Evolutionary conservation across 805 yeast genomes (phyloP).

Genomic region (Myxozyma neglecta): DNA sequence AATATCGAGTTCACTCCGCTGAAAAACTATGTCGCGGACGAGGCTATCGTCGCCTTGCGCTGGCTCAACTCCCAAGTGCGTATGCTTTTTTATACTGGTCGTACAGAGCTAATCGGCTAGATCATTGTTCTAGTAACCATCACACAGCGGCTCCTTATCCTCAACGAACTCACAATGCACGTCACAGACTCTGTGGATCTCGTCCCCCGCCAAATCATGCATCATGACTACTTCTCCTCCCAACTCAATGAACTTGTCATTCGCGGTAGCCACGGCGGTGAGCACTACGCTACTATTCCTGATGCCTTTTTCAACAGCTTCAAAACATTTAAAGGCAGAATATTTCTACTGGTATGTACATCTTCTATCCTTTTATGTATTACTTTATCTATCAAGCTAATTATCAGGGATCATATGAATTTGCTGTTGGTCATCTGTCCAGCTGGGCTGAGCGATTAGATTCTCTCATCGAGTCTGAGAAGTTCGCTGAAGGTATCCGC

Average conservation of each 20-base stretch:
- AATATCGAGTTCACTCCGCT: slow-evolving; percentile 43
- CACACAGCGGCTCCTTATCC: slow-evolving; percentile 48
- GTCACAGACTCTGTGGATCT: slow-evolving; percentile 44
- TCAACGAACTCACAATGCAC: slow-evolving; percentile 46
- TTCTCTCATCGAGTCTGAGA: slow-evolving; percentile 48
- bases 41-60: slow-evolving; percentile 53
- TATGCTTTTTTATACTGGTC: neutral
- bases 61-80: slow-evolving; percentile 52
- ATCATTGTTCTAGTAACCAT: slow-evolving; percentile 45
- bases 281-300: slow-evolving; percentile 37
- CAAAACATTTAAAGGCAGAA: slow-evolving; percentile 46
- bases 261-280: slow-evolving; percentile 25
- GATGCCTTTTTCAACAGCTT: slow-evolving; percentile 44
- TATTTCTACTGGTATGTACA: slow-evolving; percentile 52
- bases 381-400: neutral
- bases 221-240: slow-evolving; percentile 39
- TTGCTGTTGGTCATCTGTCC: slow-evolving; percentile 57
- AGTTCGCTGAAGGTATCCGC: slow-evolving; percentile 57
- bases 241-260: slow-evolving; percentile 29
- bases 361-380: neutral
- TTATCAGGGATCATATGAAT: slow-evolving; percentile 44
- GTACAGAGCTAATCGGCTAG: slow-evolving; percentile 29
- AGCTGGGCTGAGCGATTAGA: slow-evolving; percentile 70
- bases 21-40: slow-evolving; percentile 49
- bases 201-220: slow-evolving; percentile 45